Conservation (phyloP, 78 protist genomes). For the Creolimax fragrantissima region DNA sequence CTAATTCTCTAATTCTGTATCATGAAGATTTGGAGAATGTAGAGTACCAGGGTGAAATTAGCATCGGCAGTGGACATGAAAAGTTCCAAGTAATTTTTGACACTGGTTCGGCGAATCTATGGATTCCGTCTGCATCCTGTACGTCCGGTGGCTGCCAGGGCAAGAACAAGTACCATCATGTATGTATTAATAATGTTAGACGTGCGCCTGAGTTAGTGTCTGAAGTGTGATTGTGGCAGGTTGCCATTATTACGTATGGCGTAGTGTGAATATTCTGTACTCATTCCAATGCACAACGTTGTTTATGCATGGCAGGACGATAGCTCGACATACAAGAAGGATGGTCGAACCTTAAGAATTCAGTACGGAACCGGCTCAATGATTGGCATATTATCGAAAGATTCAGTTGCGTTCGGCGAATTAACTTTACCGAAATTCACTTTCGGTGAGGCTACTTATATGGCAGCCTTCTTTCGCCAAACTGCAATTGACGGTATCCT, state of each 20-base stretch:
- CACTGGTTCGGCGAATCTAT: conserved; percentile 4
- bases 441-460: conserved; percentile 7
- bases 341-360: not conserved
- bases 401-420: not conserved
- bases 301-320: not conserved
- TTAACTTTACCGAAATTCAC: not conserved
- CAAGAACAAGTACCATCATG: not conserved
- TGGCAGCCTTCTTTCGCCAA: not conserved
- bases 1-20: no score
- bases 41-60: conserved; percentile 1
- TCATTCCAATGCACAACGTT: not conserved
- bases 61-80: not conserved
- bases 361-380: conserved; percentile 4
- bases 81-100: not conserved
- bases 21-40: not conserved
- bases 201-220: no score
- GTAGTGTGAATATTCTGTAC: no score
- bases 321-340: not conserved
- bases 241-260: no score
- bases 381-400: not conserved
- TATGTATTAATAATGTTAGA: not conserved
- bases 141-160: not conserved
- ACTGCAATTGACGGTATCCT: conserved; percentile 17
- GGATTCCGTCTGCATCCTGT: not conserved
- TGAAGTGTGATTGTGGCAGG: no score